phyloP scores from a whole-genome alignment of 2,329 filamentous ascomycete species.

The Ampelomyces quisqualis region DNA sequence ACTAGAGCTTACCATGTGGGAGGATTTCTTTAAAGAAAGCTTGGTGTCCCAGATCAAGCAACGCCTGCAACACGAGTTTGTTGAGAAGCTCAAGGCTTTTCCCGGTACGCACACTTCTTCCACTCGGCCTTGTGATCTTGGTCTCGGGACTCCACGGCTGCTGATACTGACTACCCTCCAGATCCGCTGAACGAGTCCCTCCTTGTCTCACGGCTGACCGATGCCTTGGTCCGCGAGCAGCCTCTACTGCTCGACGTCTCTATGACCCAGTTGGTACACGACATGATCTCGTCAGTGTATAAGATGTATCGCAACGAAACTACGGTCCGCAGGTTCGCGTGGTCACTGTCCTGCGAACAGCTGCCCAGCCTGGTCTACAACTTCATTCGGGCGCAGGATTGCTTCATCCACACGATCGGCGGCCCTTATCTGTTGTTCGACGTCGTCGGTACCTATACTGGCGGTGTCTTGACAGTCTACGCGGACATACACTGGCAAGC shows the following conservation, averaged over 20 bases:
- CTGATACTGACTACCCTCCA: constrained; percentile 4
- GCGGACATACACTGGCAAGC: constrained; percentile 25
- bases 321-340: constrained; percentile 9
- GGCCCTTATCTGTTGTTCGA: constrained; percentile 18
- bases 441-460: constrained; percentile 9
- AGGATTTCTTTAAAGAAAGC: constrained; percentile 25
- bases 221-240: constrained; percentile 6
- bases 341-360: constrained; percentile 29
- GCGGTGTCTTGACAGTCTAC: constrained; percentile 12
- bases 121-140: too few relatives aligned
- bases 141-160: not conserved
- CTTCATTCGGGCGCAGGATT: constrained; percentile 38
- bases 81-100: too few relatives aligned
- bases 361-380: constrained; percentile 32
- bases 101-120: too few relatives aligned
- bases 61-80: constrained; percentile 14
- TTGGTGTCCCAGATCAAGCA: constrained; percentile 23
- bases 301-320: constrained; percentile 6
- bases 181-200: constrained; percentile 8
- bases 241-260: constrained; percentile 20
- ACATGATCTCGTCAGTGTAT: constrained; percentile 32
- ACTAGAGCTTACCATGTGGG: constrained; percentile 36
- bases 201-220: constrained; percentile 15
- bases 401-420: constrained; percentile 23
- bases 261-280: constrained; percentile 21